Evolutionary conservation across 1,284 basidiomycete genomes (phyloP).

Genomic region (Gastroboletus turbinatus): DNA sequence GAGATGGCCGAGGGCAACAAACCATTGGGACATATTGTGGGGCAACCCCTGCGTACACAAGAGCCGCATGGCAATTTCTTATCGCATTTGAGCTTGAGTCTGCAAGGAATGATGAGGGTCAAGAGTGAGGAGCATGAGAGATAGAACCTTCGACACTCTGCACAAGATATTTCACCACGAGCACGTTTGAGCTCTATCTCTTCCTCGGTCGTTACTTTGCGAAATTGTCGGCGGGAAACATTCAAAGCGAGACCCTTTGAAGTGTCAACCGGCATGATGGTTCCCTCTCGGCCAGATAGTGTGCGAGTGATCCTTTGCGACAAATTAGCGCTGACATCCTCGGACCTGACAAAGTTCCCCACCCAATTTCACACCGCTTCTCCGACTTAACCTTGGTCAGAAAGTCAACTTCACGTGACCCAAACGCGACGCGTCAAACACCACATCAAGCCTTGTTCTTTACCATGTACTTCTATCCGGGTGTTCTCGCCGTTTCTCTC

Average conservation of each 20-base stretch:
- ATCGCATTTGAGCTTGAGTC: conserved; percentile 70
- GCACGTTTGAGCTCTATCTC: conserved; percentile 53
- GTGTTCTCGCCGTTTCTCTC: conserved; percentile 11
- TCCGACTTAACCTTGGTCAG: conserved; percentile 10
- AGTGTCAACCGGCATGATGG: conserved; percentile 31
- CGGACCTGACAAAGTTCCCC: neutral
- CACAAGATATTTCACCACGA: conserved; percentile 58
- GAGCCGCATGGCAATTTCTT: conserved; percentile 58
- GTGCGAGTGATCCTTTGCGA: neutral
- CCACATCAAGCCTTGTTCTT: neutral
- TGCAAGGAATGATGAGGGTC: conserved; percentile 24
- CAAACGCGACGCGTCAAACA: conserved; percentile 17
- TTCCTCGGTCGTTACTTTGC: conserved; percentile 47
- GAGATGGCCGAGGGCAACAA: neutral
- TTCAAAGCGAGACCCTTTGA: conserved; percentile 23
- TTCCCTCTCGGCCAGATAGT: neutral
- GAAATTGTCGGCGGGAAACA: conserved; percentile 38
- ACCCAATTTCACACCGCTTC: neutral
- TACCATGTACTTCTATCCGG: conserved; percentile 17
- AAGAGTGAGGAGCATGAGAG: neutral
- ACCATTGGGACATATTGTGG: conserved; percentile 55
- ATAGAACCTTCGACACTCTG: conserved; percentile 49
- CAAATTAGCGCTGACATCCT: neutral
- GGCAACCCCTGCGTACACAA: conserved; percentile 45
- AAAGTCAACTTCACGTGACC: conserved; percentile 35